These are phyloP conservation scores for Phlebiopsis flavidoalba DNA, from an alignment of 768 basidiomycete genomes.

Conservation along the genomic window DNA sequence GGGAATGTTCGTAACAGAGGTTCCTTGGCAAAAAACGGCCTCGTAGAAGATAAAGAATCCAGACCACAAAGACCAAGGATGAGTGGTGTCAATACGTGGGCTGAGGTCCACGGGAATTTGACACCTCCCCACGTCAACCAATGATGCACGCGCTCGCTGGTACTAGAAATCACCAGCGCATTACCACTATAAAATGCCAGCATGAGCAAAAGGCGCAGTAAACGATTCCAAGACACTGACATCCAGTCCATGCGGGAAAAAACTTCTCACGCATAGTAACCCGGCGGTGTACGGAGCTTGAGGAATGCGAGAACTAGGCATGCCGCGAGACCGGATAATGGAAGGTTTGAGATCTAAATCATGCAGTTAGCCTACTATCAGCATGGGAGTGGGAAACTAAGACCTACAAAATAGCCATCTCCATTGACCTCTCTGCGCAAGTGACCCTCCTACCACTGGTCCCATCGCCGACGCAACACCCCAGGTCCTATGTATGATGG, in stretches of 20 bases:
- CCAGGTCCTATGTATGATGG: slow-evolving; percentile 3
- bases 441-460: slow-evolving; percentile 8
- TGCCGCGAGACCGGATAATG: slow-evolving; percentile 12
- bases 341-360: slow-evolving; percentile 31
- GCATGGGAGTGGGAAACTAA: neutral
- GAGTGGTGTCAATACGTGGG: slow-evolving; percentile 29
- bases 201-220: slow-evolving; percentile 17
- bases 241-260: slow-evolving; percentile 24
- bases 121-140: slow-evolving; percentile 30
- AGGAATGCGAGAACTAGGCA: slow-evolving; percentile 4
- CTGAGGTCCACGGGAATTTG: slow-evolving; percentile 28
- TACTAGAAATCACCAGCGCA: slow-evolving; percentile 17
- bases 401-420: slow-evolving; percentile 26
- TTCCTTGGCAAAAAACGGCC: neutral
- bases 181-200: slow-evolving; percentile 17
- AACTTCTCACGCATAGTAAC: slow-evolving; percentile 16
- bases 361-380: neutral
- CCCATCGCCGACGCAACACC: slow-evolving; percentile 2
- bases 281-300: slow-evolving; percentile 19
- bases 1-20: neutral
- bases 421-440: slow-evolving; percentile 23
- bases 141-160: slow-evolving; percentile 12
- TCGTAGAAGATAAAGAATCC: slow-evolving; percentile 1
- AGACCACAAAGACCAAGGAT: slow-evolving; percentile 28
- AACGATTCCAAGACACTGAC: slow-evolving; percentile 20